Evolutionary conservation across 1,284 basidiomycete genomes (phyloP), one percentile per base, ranked within the genome.

Genomic region (Acaromyces ingoldii): DNA sequence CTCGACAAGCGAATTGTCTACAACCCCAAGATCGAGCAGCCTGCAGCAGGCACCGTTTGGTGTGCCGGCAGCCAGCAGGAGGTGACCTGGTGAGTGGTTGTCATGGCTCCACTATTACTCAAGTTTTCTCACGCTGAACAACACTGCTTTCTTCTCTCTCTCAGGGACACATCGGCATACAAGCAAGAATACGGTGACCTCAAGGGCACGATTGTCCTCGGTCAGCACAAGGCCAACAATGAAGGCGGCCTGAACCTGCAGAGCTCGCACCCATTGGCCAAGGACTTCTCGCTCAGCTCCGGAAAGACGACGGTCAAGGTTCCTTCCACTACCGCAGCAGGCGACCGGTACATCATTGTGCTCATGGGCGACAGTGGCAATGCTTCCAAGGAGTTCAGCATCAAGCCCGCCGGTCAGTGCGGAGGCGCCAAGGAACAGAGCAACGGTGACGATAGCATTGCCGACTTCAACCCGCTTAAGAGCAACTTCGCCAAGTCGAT

Each of bases 331-430:
- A 34, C 57, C 17, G 42, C 49, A 19, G 33, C 36, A 22, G 52
- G 63, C 17, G 28, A 58, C 42, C 56, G 60, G 50, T 65, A 65
- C 49, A 56, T 63, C 29, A 56, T 65, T 9, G 63, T 65, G 6
- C 52, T 65, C 28, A 53, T 65, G 22, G 63, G 63, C 21, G 63
- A 65, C 51, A 56, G 53, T 22, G 63, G 63, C 37, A 65, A 65
- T 38, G 48, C 46, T 21, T 60, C 57, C 17, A 55, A 58, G 22
- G 48, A 56, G 34, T 65, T 65, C 37, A 58, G 54, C 24, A 65
- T 65, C 56, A 38, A 59, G 30, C 31, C 42, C 26, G 26, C 7
- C 9, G n/a, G n/a, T n/a, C n/a, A n/a, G n/a, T n/a, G n/a, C n/a
- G n/a, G n/a, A n/a, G n/a, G n/a, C n/a, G n/a, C n/a, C n/a, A n/a